These are phyloP conservation scores for Amesomyces nigricolor DNA, from an alignment of 2,329 filamentous ascomycete species.

Conservation along the genomic window DNA sequence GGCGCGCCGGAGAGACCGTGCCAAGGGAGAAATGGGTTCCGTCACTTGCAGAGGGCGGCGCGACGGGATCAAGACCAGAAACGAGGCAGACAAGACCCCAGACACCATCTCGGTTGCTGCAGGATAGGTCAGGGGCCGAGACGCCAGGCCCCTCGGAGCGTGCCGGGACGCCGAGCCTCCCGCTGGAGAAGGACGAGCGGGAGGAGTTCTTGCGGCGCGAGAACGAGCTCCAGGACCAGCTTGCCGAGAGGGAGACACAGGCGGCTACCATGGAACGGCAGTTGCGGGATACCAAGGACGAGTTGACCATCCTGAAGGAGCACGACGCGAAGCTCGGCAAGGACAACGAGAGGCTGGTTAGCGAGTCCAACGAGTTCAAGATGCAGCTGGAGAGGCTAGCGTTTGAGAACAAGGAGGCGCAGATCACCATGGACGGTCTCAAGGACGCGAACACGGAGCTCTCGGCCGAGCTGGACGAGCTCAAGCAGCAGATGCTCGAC, in stretches of 20 bases:
- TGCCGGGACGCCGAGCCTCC: constrained; percentile 77
- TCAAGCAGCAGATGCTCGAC: constrained; percentile 93
- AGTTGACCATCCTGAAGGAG: constrained; percentile 78
- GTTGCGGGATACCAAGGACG: constrained; percentile 77
- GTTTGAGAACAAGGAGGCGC: constrained; percentile 94
- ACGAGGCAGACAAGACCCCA: constrained; percentile 45
- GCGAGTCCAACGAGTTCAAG: constrained; percentile 85
- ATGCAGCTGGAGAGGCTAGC: constrained; percentile 95
- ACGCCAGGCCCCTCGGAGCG: constrained; percentile 69
- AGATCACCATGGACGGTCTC: constrained; percentile 94
- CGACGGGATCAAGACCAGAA: constrained; percentile 41
- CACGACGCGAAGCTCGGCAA: constrained; percentile 76
- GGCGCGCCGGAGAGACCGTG: constrained; percentile 83
- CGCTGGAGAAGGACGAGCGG: constrained; percentile 91
- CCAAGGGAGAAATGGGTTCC: constrained; percentile 85
- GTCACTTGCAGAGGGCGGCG: constrained; percentile 52
- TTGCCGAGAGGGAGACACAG: constrained; percentile 84
- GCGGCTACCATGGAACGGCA: constrained; percentile 74
- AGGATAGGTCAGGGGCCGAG: constrained; percentile 53
- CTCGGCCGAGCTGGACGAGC: constrained; percentile 83
- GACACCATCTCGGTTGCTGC: constrained; percentile 45
- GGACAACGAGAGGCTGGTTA: constrained; percentile 81
- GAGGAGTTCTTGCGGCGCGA: constrained; percentile 93
- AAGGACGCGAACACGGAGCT: constrained; percentile 95
- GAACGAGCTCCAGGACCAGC: constrained; percentile 94